Conservation (phyloP, 768 basidiomycete genomes). For the Kwoniella sp. region DNA sequence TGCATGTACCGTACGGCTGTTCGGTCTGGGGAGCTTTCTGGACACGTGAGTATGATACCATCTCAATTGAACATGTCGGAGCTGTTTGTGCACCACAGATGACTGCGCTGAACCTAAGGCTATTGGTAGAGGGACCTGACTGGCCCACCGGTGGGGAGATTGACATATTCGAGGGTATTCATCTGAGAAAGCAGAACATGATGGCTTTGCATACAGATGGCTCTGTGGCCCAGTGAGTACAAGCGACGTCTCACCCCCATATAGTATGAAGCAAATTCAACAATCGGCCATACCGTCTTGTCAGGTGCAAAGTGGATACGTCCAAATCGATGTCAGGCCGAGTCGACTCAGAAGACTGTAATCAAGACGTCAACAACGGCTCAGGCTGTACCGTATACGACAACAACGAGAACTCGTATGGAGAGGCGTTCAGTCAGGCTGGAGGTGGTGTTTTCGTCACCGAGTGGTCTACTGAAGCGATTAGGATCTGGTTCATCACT, state of each 20-base stretch:
- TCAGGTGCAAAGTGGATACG: constrained; percentile 9
- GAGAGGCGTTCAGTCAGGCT: constrained; percentile 66
- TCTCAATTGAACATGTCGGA: neutral
- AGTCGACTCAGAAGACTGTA: constrained; percentile 4
- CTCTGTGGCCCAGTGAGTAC: neutral
- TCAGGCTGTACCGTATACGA: constrained; percentile 69
- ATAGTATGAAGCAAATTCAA: too few species aligned
- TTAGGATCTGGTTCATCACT: constrained; percentile 67
- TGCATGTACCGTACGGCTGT: constrained; percentile 63
- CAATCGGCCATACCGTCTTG: neutral
- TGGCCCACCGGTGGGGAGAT: constrained; percentile 61
- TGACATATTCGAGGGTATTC: constrained; percentile 82
- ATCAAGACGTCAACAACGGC: constrained; percentile 58
- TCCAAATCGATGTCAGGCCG: constrained; percentile 5
- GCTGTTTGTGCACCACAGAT: neutral
- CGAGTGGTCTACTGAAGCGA: constrained; percentile 64
- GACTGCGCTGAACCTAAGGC: neutral
- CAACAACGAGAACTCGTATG: constrained; percentile 65
- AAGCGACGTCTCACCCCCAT: too few species aligned
- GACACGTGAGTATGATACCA: constrained; percentile 28
- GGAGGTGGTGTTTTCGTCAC: constrained; percentile 77
- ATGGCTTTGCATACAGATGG: constrained; percentile 73
- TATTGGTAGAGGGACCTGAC: constrained; percentile 34
- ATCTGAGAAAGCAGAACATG: constrained; percentile 67
- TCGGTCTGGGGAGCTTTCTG: constrained; percentile 58